Conservation (phyloP, 495 filamentous ascomycete genomes). For the Sordaria brevicollis region DNA sequence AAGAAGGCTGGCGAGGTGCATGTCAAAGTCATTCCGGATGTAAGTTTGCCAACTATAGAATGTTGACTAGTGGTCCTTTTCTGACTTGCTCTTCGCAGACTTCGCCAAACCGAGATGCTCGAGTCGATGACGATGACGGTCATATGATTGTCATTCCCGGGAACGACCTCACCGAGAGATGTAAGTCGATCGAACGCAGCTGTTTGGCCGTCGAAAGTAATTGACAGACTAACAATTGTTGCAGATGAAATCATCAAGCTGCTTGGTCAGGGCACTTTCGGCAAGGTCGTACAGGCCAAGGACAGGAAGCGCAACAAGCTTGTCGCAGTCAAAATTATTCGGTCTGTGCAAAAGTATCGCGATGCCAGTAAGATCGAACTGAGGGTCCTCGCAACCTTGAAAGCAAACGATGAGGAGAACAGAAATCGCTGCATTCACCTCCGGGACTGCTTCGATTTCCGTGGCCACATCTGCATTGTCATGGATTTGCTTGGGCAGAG, state of each 20-base stretch:
- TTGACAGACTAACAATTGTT: neutral
- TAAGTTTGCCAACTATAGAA: constrained; percentile 41
- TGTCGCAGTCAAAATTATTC: constrained; percentile 95
- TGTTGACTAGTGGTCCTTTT: neutral
- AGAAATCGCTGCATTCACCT: constrained; percentile 96
- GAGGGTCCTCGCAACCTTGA: constrained; percentile 79
- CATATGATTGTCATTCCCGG: constrained; percentile 89
- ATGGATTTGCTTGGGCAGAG: constrained; percentile 93
- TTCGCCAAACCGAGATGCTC: constrained; percentile 41
- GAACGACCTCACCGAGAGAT: constrained; percentile 74
- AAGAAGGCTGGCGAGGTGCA: constrained; percentile 88
- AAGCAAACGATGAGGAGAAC: constrained; percentile 82
- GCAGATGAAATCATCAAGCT: constrained; percentile 78
- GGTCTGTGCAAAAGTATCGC: constrained; percentile 94
- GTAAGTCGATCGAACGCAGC: constrained; percentile 53
- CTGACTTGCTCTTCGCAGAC: constrained; percentile 21
- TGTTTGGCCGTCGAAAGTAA: neutral
- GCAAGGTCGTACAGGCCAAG: constrained; percentile 89
- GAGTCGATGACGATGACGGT: constrained; percentile 88
- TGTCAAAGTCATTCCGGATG: constrained; percentile 72
- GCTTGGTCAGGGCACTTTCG: constrained; percentile 94
- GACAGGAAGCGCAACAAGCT: constrained; percentile 64
- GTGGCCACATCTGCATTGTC: constrained; percentile 97
- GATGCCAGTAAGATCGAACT: constrained; percentile 96
- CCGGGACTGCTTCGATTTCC: constrained; percentile 93